Base-by-base conservation (phyloP, 1,284 basidiomycete genomes). In the Trametes hirsuta region DNA sequence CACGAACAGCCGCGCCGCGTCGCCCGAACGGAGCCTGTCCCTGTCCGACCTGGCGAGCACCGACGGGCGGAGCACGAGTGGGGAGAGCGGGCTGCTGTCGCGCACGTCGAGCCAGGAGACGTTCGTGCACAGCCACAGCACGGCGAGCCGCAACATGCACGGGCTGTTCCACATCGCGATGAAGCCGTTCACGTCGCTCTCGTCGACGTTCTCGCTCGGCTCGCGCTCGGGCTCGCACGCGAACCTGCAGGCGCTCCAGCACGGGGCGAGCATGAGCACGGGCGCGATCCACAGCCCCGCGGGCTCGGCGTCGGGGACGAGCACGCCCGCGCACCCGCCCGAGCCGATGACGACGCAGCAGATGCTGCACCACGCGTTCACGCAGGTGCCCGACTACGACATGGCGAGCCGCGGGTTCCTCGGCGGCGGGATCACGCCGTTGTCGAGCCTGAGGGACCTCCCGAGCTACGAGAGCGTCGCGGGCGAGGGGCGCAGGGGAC, bases 311-410 rank as follows among this genome's bases (percentile, higher is more conserved):
- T 22, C 55, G 39, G 58, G 65, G 52, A 48, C 68, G 54, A 65
- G 61, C 59, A 67, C 67, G 49, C 60, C 64, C 40, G 58, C 63
- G 51, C 60, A 51, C 44, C 63, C 67, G 30, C 30, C 30, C 53
- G 72, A 72, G 18, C 64, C 74, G 42, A 71, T 73, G 57, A 69
- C 75, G 56, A 76, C 74, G 24, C 74, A 75, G 40, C 72, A 76
- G 66, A 64, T 84, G 63, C 76, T 87, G 58, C 84, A 84, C 65
- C 81, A 85, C 18, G 82, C 84, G 55, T 83, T 88, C 62, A 85
- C 86, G 47, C 84, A 89, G 72, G 94, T 97, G 21, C 95, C 95
- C 1, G 84, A 90, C 69, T 97, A 98, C 73, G 83, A 83, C 14
- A 83, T 93, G 47, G 92, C 94, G 56, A 58, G 55, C 50, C 55